These are phyloP conservation scores for Globisporangium radiosum DNA, from an alignment of 352 stramenopile species.

Conservation along the genomic window DNA sequence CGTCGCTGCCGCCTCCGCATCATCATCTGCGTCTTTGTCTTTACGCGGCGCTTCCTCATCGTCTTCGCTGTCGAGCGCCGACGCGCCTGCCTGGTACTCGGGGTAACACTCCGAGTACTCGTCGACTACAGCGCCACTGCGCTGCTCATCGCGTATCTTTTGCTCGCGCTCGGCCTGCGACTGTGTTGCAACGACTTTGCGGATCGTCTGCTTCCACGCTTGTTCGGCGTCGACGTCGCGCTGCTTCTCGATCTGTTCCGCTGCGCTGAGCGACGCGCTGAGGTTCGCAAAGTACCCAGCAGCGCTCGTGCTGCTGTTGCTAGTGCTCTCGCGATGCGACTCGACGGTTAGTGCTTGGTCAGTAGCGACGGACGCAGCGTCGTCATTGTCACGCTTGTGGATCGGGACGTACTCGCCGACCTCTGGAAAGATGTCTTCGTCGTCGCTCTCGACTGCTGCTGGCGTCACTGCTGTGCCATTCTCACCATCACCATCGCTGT, in stretches of 20 bases:
- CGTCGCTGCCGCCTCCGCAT: conserved; percentile 15
- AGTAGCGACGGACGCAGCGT: not conserved
- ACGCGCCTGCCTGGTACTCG: conserved; percentile 28
- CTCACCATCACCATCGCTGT: not conserved
- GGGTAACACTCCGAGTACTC: conserved; percentile 60
- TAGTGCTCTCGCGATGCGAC: not conserved
- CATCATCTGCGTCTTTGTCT: conserved; percentile 14
- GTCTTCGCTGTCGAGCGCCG: conserved; percentile 49
- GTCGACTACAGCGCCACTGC: conserved; percentile 28
- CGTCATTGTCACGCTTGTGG: conserved; percentile 23
- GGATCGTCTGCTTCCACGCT: conserved; percentile 51
- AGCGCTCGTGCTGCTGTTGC: not conserved
- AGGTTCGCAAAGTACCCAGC: conserved; percentile 61
- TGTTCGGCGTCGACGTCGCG: conserved; percentile 37
- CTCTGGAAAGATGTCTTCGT: conserved; percentile 75
- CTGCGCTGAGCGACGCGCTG: conserved; percentile 58
- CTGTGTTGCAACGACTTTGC: conserved; percentile 48
- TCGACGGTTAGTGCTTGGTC: not conserved
- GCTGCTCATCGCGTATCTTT: conserved; percentile 29
- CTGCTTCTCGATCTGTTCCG: conserved; percentile 30
- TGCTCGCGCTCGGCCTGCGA: conserved; percentile 32
- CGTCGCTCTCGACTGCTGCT: conserved; percentile 29
- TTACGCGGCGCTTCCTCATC: conserved; percentile 43
- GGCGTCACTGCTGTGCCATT: not conserved
- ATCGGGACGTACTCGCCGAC: conserved; percentile 66